Conservation (phyloP, 2,329 filamentous ascomycete species). For the Trichoderma atroviride region DNA sequence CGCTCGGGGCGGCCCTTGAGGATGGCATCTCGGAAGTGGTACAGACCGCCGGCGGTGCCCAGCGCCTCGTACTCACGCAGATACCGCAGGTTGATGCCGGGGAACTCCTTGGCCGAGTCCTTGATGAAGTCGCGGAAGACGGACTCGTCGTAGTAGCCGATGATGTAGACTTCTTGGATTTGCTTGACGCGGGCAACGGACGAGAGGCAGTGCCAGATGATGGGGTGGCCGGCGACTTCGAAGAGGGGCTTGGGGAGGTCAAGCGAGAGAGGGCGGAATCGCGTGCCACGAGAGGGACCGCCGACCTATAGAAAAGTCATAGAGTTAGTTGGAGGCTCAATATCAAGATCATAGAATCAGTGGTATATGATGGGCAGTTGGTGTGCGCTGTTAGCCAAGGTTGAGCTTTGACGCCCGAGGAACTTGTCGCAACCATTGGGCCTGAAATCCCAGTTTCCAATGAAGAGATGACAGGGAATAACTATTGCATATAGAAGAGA, state of each 20-base stretch:
- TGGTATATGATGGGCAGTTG: neutral
- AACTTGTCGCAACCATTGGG: slow-evolving; percentile 1
- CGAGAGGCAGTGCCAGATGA: slow-evolving; percentile 96
- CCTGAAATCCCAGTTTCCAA: neutral
- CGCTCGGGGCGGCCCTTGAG: slow-evolving; percentile 92
- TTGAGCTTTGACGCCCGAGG: neutral
- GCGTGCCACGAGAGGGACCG: slow-evolving; percentile 90
- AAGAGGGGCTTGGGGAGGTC: slow-evolving; percentile 98
- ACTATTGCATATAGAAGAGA: neutral
- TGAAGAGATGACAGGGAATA: slow-evolving; percentile 5
- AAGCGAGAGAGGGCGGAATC: slow-evolving; percentile 91
- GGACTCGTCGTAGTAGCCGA: slow-evolving; percentile 97
- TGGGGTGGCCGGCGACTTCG: slow-evolving; percentile 96
- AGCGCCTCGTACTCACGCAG: slow-evolving; percentile 96
- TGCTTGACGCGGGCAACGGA: slow-evolving; percentile 80
- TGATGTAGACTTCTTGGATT: slow-evolving; percentile 94
- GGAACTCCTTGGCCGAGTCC: slow-evolving; percentile 81
- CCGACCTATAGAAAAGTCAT: slow-evolving; percentile 66
- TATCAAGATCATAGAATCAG: neutral
- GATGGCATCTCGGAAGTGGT: slow-evolving; percentile 99
- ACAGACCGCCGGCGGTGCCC: slow-evolving; percentile 92
- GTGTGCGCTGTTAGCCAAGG: neutral
- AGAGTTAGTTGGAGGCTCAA: neutral
- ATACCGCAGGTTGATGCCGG: slow-evolving; percentile 84
- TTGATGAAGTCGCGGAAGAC: slow-evolving; percentile 99